A percentile compares a stretch with the other conserved stretches of the same genome.
phyloP scores from a whole-genome alignment of 257 asterid species.

The Solanum chilense region DNA sequence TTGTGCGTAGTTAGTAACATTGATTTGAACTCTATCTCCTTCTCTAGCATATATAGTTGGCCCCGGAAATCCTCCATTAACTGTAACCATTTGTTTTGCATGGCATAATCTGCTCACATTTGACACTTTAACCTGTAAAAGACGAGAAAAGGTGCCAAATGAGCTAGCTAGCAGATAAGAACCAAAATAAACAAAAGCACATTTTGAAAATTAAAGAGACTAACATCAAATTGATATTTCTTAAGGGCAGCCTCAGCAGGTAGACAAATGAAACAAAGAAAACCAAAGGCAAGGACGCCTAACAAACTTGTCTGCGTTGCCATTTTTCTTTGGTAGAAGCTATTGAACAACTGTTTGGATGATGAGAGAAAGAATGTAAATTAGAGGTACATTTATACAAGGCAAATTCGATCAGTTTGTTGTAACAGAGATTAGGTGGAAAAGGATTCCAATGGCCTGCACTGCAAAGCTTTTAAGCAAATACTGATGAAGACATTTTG shows the following conservation, averaged over 20 bases:
- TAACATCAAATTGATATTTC: slow-evolving; percentile 49
- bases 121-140: slow-evolving; percentile 40
- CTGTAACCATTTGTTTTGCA: slow-evolving; percentile 52
- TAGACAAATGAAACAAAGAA: background rate
- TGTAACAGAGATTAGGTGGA: slow-evolving; percentile 3
- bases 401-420: slow-evolving; percentile 2
- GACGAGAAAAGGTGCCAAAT: background rate
- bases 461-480: background rate
- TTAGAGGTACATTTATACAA: background rate
- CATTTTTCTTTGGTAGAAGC: background rate
- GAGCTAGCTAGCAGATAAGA: background rate
- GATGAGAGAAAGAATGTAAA: background rate
- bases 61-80: slow-evolving; percentile 44
- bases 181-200: background rate
- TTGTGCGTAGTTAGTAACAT: slow-evolving; percentile 50
- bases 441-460: background rate
- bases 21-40: slow-evolving; percentile 49
- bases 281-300: background rate
- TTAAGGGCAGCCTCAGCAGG: slow-evolving; percentile 36
- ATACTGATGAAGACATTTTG: background rate
- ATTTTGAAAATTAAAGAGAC: background rate
- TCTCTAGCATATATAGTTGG: slow-evolving; percentile 29
- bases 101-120: slow-evolving; percentile 64
- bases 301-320: background rate
- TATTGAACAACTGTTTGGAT: background rate